Percentiles rank a stretch among this genome's conserved stretches.
These are phyloP conservation scores for Cercophora newfieldiana DNA, from an alignment of 495 filamentous ascomycete species.

Conservation along the genomic window DNA sequence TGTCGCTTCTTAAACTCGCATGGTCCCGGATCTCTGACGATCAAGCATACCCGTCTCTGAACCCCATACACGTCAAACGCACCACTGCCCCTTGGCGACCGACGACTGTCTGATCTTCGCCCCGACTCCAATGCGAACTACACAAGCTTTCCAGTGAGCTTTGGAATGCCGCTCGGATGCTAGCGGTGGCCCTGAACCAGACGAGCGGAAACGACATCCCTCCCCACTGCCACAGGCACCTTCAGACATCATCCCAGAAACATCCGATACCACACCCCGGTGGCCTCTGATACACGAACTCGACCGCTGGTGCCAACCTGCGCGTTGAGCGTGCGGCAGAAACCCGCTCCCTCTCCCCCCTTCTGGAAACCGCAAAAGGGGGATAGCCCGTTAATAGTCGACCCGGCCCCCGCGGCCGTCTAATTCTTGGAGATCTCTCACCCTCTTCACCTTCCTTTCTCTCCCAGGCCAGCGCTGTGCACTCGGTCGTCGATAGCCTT, in stretches of 20 bases:
- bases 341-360: not conserved
- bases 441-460: conserved; percentile 32
- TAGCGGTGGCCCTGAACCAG: conserved; percentile 49
- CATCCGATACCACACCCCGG: conserved; percentile 41
- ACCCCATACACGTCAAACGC: conserved; percentile 40
- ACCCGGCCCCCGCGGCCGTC: conserved; percentile 33
- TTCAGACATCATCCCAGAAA: conserved; percentile 38
- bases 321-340: conserved; percentile 16
- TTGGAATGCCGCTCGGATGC: conserved; percentile 49
- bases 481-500: conserved; percentile 49
- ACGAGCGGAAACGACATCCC: conserved; percentile 49
- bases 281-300: conserved; percentile 43
- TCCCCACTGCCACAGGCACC: conserved; percentile 30
- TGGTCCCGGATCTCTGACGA: conserved; percentile 39
- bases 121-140: conserved; percentile 36
- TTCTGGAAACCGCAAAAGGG: conserved; percentile 6
- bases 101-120: conserved; percentile 47
- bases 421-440: conserved; percentile 26
- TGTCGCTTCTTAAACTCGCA: conserved; percentile 49
- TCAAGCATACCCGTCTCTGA: conserved; percentile 32
- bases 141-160: conserved; percentile 18
- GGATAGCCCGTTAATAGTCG: conserved; percentile 44
- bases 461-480: conserved; percentile 44
- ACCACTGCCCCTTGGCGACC: conserved; percentile 38
- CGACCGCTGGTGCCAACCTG: conserved; percentile 3